Base-by-base conservation (phyloP, 2,329 filamentous ascomycete genomes). In the Xylaria sp. region DNA sequence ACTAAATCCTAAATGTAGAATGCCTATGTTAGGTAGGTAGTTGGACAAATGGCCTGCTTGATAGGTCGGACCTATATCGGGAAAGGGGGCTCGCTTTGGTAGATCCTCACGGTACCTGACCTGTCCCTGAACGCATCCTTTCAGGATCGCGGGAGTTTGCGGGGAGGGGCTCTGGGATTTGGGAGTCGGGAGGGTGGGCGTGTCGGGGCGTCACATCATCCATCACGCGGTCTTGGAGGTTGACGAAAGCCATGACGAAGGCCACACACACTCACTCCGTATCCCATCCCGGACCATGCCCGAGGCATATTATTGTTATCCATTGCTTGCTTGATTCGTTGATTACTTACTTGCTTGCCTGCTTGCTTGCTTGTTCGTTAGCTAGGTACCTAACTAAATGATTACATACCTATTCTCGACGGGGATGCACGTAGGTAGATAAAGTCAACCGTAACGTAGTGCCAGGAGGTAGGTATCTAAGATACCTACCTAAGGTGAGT, bases 11-110 rank as follows among this genome's bases (percentile, higher is more conserved):
- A 11, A 36, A 36, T 11, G 24, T 27, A 8, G 34, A 36, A 36
- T 36, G 34, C 34, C 34, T 36, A 48, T 3, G 47, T 48, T 19
- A 48, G 56, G 39, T 21, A 47, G 39, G 42, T 24, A 24, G n/a
- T 39, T 17, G 1, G 12, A 11, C 11, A 42, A 42, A 32, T 4
- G 24, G 24, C 24, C 24, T 2, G 12, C 24, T 17, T 9, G 2
- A 27, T n/a, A 36, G 48, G 55, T 54, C 56, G 56, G 56, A 45
- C 56, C 65, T 68, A 64, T 64, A 58, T 61, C 61, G 56, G 51
- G 59, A 57, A 53, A 36, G 51, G 65, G 61, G 39, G 51, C 17
- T 68, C 42, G 0, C 50, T 51, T 34, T 19, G 34, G 34, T 51
- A 42, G 9, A 17, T 9, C 30, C 50, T 30, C 1, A 24, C 11